Conservation (phyloP, 345 rosid genomes). For the Brassica cretica region DNA sequence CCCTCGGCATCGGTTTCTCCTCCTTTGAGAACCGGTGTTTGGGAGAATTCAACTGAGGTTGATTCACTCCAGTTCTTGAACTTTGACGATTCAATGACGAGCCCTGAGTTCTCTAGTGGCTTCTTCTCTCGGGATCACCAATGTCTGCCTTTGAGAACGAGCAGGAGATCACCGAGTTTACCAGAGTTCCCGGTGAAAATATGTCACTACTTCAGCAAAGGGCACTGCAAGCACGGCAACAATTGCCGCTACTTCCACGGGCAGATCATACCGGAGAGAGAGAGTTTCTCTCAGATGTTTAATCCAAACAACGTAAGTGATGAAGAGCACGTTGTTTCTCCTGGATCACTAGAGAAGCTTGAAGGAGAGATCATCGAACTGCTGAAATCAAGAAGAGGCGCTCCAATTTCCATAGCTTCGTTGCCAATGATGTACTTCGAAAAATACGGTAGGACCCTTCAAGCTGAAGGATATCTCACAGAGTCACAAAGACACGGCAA, state of each 20-base stretch:
- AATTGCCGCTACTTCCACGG: constrained; percentile 86
- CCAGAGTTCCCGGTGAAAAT: constrained; percentile 79
- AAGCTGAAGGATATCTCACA: constrained; percentile 94
- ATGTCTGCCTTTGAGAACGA: constrained; percentile 48
- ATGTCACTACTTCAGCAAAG: constrained; percentile 85
- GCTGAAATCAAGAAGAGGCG: constrained; percentile 72
- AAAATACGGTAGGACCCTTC: constrained; percentile 82
- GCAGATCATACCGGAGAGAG: constrained; percentile 43
- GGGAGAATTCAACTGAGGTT: constrained; percentile 51
- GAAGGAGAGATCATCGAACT: constrained; percentile 81
- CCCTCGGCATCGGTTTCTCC: constrained; percentile 18
- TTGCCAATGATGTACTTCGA: constrained; percentile 87
- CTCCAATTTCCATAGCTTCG: constrained; percentile 91
- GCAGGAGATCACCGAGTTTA: constrained; percentile 76
- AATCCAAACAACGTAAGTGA: constrained; percentile 40
- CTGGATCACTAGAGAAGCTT: constrained; percentile 74
- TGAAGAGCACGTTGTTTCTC: constrained; percentile 69
- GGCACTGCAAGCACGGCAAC: constrained; percentile 85
- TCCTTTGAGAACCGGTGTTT: constrained; percentile 44
- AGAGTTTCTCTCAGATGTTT: constrained; percentile 56
- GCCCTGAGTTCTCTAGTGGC: constrained; percentile 52
- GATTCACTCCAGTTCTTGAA: constrained; percentile 56
- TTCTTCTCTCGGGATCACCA: constrained; percentile 50
- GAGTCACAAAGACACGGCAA: constrained; percentile 99
- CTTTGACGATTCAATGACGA: constrained; percentile 29